phyloP scores from a whole-genome alignment of 2,329 filamentous ascomycete genomes.

The Fusarium sp. region DNA sequence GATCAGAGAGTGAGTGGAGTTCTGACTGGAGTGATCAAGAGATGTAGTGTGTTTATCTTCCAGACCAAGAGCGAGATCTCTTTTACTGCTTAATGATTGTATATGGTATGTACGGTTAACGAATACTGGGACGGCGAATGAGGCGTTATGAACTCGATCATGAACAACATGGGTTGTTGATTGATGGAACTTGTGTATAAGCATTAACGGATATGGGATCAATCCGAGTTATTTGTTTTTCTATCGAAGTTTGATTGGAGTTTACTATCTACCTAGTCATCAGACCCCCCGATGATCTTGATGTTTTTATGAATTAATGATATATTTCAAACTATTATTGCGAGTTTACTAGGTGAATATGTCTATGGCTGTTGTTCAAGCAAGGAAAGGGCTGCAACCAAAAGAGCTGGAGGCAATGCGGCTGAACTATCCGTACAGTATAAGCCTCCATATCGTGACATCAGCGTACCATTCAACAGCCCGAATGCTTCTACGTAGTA shows the following conservation, averaged over 20 bases:
- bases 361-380: not conserved
- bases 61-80: not conserved
- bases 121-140: conserved; percentile 26
- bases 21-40: conserved; percentile 16
- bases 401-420: not conserved
- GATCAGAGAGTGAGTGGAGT: conserved; percentile 23
- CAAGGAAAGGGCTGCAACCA: not conserved
- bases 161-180: conserved; percentile 8
- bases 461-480: not conserved
- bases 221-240: conserved; percentile 1
- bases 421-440: not conserved
- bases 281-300: too few species aligned
- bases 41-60: not conserved
- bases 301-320: conserved; percentile 5
- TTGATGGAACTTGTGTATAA: conserved; percentile 15
- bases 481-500: not conserved
- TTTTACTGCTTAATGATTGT: conserved; percentile 4
- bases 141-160: conserved; percentile 28
- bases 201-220: not conserved
- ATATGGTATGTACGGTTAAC: conserved; percentile 29
- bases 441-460: not conserved
- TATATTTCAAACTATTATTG: not conserved
- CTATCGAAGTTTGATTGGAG: not conserved
- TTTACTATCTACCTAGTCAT: not conserved
- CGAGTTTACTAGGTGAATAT: not conserved